Evolutionary conservation across 139 green algal species (phyloP), one percentile per base, ranked within the genome.

Genomic region (Coccomyxa sp.): DNA sequence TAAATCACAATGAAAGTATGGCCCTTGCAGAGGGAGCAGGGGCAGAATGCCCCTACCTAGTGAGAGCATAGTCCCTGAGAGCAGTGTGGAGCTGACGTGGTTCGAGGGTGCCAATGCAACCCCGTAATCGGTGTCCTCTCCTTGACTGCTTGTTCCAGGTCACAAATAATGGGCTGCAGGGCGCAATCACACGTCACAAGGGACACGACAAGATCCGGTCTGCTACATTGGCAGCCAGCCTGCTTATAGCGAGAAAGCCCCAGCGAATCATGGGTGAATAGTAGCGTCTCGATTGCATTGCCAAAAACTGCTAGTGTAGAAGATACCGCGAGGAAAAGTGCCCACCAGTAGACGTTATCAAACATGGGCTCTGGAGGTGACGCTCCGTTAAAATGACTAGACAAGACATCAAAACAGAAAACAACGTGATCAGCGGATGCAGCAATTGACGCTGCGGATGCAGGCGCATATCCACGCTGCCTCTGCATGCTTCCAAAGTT

Each of bases 101-200:
- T 82, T 95, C 90, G 32, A 97, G 82, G 1, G 90, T 96, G 15
- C 94, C 94, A 28, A 97, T 97, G 85, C 94, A 97, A 30, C 94
- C 94, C 7, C 94, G 89, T 75, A 97, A 82, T 23, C 87, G 63
- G 31, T 81, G 80, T 0, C 82, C 86, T 27, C 81, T 28, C 60
- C 79, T 30, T 14, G 76, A 76, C 12, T 59, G 38, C 58, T 94
- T 96, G 81, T 93, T 95, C 93, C 93, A 96, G 0, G 92, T 96
- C 13, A 96, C 93, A 82, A 96, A 96, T 10, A 96, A 67, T 0
- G 93, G 91, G 82, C 91, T 93, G 88, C 74, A 77, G 68, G 63
- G 58, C 28, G 38, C 25, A 74, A 57, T 38, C 30, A 27, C 18
- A 51, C 38, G 38, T 51, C 38, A 51, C 38, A 51, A 51, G 38